These are phyloP conservation scores for Boletus rubroflammeus DNA, from an alignment of 768 basidiomycete genomes.

Conservation along the genomic window DNA sequence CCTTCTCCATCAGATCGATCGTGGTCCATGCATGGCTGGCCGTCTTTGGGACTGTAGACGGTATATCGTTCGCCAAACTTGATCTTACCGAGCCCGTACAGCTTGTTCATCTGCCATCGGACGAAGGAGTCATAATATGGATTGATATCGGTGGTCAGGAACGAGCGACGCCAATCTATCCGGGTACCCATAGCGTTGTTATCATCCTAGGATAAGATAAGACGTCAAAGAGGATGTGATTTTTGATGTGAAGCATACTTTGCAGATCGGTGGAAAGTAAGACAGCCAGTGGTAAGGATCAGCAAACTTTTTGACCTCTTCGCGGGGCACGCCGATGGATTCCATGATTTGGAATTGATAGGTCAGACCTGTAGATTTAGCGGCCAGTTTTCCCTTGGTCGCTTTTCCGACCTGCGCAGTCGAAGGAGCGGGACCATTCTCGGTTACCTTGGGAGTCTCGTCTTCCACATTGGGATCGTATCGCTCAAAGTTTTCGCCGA, in stretches of 20 bases:
- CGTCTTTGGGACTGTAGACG: constrained; percentile 97
- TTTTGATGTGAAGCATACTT: constrained; percentile 41
- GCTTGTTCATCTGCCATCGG: constrained; percentile 96
- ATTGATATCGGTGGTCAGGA: constrained; percentile 92
- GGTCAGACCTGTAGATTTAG: constrained; percentile 88
- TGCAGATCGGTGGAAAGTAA: constrained; percentile 95
- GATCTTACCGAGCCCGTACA: constrained; percentile 83
- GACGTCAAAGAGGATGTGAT: neutral
- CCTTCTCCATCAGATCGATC: constrained; percentile 95
- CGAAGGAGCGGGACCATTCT: constrained; percentile 39
- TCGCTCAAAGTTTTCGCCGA: constrained; percentile 83
- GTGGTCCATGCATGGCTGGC: constrained; percentile 99
- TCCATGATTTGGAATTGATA: constrained; percentile 99
- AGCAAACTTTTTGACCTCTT: constrained; percentile 93
- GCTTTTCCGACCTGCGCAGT: constrained; percentile 67
- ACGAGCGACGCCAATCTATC: constrained; percentile 94
- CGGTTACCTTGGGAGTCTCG: constrained; percentile 38
- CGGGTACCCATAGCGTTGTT: constrained; percentile 87
- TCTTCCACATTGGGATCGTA: constrained; percentile 44
- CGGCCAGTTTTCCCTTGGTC: constrained; percentile 92
- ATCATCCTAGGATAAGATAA: constrained; percentile 45
- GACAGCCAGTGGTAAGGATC: constrained; percentile 92
- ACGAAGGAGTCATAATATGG: constrained; percentile 98
- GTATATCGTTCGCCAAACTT: constrained; percentile 99
- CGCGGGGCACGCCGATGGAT: constrained; percentile 81